These are phyloP conservation scores for Leucogyrophana mollusca DNA, from an alignment of 768 basidiomycete genomes.

Conservation along the genomic window DNA sequence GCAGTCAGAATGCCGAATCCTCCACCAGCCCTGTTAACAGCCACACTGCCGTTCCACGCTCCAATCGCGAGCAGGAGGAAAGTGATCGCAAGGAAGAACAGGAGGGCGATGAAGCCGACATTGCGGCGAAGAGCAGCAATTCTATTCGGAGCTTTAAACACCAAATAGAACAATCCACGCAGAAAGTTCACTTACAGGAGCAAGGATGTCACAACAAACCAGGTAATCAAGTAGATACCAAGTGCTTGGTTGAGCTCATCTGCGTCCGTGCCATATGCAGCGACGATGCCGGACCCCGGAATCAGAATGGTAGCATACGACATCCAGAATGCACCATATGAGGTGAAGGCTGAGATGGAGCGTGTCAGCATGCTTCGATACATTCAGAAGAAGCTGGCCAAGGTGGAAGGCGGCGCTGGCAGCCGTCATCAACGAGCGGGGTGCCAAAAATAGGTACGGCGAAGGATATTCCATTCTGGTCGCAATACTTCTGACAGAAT, in stretches of 20 bases:
- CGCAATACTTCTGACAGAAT: not conserved
- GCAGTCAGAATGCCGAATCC: constrained; percentile 46
- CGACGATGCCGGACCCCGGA: constrained; percentile 61
- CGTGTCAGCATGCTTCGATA: not conserved
- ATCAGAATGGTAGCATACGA: constrained; percentile 74
- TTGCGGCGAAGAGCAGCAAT: constrained; percentile 52
- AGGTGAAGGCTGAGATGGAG: constrained; percentile 73
- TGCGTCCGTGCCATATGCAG: constrained; percentile 43
- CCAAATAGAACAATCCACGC: not conserved
- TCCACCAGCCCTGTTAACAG: constrained; percentile 40
- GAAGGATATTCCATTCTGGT: not conserved
- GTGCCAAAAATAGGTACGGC: not conserved
- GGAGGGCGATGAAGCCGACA: constrained; percentile 46
- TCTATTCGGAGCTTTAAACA: constrained; percentile 24
- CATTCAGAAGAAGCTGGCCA: too few relatives aligned
- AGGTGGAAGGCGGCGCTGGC: too few relatives aligned
- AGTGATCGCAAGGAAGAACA: constrained; percentile 53
- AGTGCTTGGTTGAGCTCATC: constrained; percentile 54
- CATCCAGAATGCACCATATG: constrained; percentile 89
- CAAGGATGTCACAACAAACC: constrained; percentile 72
- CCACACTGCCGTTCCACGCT: constrained; percentile 26
- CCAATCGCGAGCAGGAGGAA: constrained; percentile 47
- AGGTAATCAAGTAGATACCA: constrained; percentile 72
- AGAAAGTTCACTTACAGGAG: constrained; percentile 49
- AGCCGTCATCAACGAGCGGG: not conserved